Percentiles rank a stretch among this genome's conserved stretches.
Evolutionary conservation across 139 green algal genomes (phyloP).

Genomic region (Chlamydomonas eustigma): DNA sequence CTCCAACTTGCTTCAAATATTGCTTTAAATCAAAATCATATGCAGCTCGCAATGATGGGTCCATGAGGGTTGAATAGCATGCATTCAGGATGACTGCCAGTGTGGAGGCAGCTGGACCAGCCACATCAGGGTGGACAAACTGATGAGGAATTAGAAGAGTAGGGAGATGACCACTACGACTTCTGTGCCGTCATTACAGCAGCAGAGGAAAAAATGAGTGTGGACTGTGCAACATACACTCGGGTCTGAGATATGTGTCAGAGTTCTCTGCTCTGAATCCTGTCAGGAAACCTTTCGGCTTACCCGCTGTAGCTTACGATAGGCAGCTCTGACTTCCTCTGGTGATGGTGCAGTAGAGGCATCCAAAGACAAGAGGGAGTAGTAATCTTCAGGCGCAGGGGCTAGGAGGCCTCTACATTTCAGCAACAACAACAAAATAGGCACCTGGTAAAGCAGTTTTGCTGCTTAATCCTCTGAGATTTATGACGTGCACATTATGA

Average conservation of each 20-base stretch:
- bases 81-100: conserved; percentile 10
- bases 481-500: too few relatives aligned
- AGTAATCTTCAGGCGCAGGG: neutral
- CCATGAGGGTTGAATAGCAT: neutral
- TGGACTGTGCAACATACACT: too few relatives aligned
- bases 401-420: neutral
- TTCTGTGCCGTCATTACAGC: too few relatives aligned
- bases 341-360: neutral
- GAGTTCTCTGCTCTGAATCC: too few relatives aligned
- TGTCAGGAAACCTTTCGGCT: too few relatives aligned
- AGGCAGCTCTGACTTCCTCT: neutral
- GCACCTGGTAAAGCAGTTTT: too few relatives aligned
- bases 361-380: neutral
- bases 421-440: neutral
- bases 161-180: too few relatives aligned
- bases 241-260: too few relatives aligned
- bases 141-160: neutral
- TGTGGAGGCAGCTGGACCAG: neutral
- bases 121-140: neutral
- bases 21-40: conserved; percentile 11
- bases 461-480: too few relatives aligned
- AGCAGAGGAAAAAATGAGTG: too few relatives aligned
- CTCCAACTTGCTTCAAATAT: conserved; percentile 11
- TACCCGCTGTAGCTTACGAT: neutral
- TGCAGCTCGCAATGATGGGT: neutral